phyloP scores from a whole-genome alignment of 331 rosid species.

The Phaseolus coccineus region DNA sequence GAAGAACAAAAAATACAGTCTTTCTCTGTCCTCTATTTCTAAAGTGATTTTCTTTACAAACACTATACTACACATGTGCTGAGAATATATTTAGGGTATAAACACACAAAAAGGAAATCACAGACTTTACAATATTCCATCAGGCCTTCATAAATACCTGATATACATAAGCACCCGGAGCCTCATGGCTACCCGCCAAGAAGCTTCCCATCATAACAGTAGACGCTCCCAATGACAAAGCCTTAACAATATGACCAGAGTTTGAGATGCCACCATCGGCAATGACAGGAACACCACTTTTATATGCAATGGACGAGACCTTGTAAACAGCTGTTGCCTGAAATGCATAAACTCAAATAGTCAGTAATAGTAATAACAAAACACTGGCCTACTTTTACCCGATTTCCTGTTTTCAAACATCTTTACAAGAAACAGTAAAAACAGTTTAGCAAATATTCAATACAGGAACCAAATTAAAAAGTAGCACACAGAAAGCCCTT shows the following conservation, averaged over 20 bases:
- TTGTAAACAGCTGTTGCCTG: conserved; percentile 97
- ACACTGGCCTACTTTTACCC: neutral
- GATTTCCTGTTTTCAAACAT: neutral
- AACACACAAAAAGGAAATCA: neutral
- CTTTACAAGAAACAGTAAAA: neutral
- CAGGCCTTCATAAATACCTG: conserved; percentile 70
- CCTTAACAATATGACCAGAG: conserved; percentile 97
- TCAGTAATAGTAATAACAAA: neutral
- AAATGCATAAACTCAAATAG: conserved; percentile 30
- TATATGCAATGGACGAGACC: conserved; percentile 85
- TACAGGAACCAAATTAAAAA: neutral
- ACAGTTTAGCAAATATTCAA: neutral
- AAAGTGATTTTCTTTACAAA: neutral
- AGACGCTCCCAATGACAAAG: conserved; percentile 88
- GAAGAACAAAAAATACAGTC: neutral
- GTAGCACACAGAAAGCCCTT: neutral
- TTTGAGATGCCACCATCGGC: conserved; percentile 98
- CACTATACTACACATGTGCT: neutral
- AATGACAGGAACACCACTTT: conserved; percentile 82
- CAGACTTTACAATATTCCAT: neutral
- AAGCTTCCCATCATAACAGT: conserved; percentile 99
- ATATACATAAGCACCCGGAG: conserved; percentile 83
- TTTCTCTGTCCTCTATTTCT: conserved; percentile 18
- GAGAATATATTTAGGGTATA: conserved; percentile 3
- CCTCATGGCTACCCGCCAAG: conserved; percentile 84